phyloP scores from a whole-genome alignment of 768 basidiomycete species.

The Chalciporus chontae region DNA sequence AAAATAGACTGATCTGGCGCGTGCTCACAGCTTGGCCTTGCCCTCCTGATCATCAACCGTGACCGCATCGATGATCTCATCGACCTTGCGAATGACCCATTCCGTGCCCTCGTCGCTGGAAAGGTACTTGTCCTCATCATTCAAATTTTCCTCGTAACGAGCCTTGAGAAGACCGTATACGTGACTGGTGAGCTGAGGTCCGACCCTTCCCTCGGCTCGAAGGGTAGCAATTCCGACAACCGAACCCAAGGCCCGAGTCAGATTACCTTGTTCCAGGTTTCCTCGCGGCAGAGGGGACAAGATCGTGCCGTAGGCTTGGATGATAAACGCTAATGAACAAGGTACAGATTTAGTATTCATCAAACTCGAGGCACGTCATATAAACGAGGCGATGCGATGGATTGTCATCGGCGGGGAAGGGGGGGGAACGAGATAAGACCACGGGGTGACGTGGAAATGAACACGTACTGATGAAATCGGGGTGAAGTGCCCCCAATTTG shows the following conservation, averaged over 20 bases:
- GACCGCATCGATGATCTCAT: conserved; percentile 75
- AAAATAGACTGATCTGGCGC: conserved; percentile 20
- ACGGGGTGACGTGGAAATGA: conserved; percentile 30
- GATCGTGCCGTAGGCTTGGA: conserved; percentile 79
- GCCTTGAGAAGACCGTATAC: conserved; percentile 90
- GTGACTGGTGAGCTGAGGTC: conserved; percentile 84
- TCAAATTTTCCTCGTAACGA: conserved; percentile 53
- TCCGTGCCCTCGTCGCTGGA: conserved; percentile 82
- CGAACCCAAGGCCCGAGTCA: conserved; percentile 81
- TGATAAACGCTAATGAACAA: conserved; percentile 66
- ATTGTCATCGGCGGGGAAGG: conserved; percentile 24
- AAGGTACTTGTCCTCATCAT: conserved; percentile 74
- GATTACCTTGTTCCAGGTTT: conserved; percentile 72
- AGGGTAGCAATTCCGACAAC: conserved; percentile 83
- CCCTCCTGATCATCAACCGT: conserved; percentile 41
- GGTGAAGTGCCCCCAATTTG: conserved; percentile 86
- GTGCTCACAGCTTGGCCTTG: conserved; percentile 60
- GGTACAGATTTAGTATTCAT: conserved; percentile 25
- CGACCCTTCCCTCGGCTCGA: conserved; percentile 80
- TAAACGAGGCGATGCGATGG: conserved; percentile 28
- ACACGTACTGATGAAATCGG: conserved; percentile 87
- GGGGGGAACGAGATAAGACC: conserved; percentile 28
- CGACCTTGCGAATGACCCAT: conserved; percentile 84
- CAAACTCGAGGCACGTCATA: conserved; percentile 31
- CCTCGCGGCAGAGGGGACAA: conserved; percentile 70